Percentiles rank a stretch among this genome's conserved stretches.
These are phyloP conservation scores for Bipolaris cookei DNA, from an alignment of 2,329 filamentous ascomycete genomes.

Conservation along the genomic window DNA sequence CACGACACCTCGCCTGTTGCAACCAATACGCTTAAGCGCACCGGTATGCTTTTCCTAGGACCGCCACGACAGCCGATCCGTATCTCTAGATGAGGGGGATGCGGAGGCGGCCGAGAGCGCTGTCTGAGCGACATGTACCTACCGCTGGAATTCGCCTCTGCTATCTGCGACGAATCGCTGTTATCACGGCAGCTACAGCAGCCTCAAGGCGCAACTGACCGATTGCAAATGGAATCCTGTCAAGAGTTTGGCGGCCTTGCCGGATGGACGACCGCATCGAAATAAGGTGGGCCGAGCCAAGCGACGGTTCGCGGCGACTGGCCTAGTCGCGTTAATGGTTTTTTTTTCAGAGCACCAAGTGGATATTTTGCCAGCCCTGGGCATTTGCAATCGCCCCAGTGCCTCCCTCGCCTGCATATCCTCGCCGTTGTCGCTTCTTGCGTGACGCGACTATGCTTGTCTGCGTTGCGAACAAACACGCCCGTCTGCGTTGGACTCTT, in stretches of 20 bases:
- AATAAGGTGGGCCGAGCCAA: constrained; percentile 11
- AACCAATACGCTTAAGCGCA: constrained; percentile 1
- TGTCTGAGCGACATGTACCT: not conserved
- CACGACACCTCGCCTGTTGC: constrained; percentile 11
- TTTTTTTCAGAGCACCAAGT: constrained; percentile 14
- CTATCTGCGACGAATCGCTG: constrained; percentile 13
- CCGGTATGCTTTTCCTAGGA: constrained; percentile 10
- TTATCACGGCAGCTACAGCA: constrained; percentile 13
- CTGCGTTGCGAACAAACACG: constrained; percentile 1
- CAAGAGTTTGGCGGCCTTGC: constrained; percentile 3
- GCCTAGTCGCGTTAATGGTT: constrained; percentile 18
- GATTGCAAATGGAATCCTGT: constrained; percentile 21
- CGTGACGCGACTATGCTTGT: constrained; percentile 5
- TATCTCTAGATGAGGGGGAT: not conserved
- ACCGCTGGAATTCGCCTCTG: constrained; percentile 15
- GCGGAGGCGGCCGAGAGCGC: constrained; percentile 13
- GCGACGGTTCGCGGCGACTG: constrained; percentile 10
- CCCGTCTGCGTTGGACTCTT: not conserved
- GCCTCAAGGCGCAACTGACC: constrained; percentile 8
- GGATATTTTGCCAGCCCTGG: constrained; percentile 5
- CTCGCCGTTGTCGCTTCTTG: constrained; percentile 6
- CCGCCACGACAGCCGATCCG: constrained; percentile 8
- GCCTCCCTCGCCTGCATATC: constrained; percentile 10
- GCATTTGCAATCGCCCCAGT: constrained; percentile 5
- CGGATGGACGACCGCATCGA: not conserved